These are phyloP conservation scores for Candida koratica DNA, from an alignment of 805 yeast genomes.

Conservation along the genomic window DNA sequence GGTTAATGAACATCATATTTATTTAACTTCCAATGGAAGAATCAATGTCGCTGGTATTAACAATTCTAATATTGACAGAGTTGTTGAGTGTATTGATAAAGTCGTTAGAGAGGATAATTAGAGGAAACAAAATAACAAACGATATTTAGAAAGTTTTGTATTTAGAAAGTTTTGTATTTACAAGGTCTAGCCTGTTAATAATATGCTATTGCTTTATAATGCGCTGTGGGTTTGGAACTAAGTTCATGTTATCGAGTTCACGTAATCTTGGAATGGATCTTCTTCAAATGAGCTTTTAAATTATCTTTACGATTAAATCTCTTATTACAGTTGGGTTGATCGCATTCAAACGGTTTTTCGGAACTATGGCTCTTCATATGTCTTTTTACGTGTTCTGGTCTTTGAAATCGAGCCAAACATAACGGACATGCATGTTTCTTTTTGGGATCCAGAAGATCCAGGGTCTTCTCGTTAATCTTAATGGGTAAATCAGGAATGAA, in stretches of 20 bases:
- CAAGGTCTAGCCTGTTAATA: too few relatives aligned
- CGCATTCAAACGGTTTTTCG: constrained; percentile 56
- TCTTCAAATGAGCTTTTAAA: constrained; percentile 57
- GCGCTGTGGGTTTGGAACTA: too few relatives aligned
- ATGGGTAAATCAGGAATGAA: constrained; percentile 16
- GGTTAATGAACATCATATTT: constrained; percentile 34
- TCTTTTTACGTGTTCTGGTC: constrained; percentile 70
- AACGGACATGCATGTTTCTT: constrained; percentile 63
- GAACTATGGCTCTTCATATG: constrained; percentile 56
- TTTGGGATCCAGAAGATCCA: constrained; percentile 34
- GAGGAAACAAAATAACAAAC: too few relatives aligned
- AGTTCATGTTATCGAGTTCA: neutral
- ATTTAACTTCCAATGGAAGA: constrained; percentile 37
- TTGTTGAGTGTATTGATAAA: constrained; percentile 34
- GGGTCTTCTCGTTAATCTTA: constrained; percentile 14
- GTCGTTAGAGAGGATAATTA: constrained; percentile 24
- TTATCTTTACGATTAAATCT: constrained; percentile 58
- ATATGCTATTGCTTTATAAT: constrained; percentile 6
- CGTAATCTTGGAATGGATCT: constrained; percentile 40
- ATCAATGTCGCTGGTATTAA: constrained; percentile 45
- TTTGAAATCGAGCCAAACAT: constrained; percentile 58
- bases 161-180: too few relatives aligned
- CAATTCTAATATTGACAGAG: constrained; percentile 33
- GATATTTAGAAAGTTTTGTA: too few relatives aligned
- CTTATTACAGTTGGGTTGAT: constrained; percentile 49